Conservation (phyloP, 441 rosid species). For the Euphorbia corollata region DNA sequence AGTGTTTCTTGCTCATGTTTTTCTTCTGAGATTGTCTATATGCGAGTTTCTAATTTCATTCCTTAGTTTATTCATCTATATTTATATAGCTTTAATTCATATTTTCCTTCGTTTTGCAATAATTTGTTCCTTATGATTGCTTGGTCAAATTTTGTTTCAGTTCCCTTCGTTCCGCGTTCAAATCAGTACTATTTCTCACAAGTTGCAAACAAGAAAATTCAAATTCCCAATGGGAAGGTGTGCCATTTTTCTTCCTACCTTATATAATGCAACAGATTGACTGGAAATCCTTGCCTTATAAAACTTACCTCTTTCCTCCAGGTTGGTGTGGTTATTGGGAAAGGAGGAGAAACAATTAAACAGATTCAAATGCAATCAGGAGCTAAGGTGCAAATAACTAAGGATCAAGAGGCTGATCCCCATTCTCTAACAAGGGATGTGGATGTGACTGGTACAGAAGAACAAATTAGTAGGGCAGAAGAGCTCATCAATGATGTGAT, state of each 20-base stretch:
- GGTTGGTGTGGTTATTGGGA: slow-evolving; percentile 30
- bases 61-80: background rate
- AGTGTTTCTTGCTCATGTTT: background rate
- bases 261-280: background rate
- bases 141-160: slow-evolving; percentile 4
- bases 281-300: background rate
- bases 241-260: background rate
- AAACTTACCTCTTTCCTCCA: background rate
- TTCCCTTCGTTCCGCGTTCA: slow-evolving; percentile 11
- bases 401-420: slow-evolving; percentile 29
- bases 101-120: background rate
- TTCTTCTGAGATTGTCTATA: background rate
- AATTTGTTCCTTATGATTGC: background rate
- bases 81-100: no score
- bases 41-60: background rate
- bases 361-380: slow-evolving; percentile 25
- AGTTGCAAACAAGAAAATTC: slow-evolving; percentile 19
- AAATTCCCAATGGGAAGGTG: slow-evolving; percentile 30
- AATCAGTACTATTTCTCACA: slow-evolving; percentile 14
- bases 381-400: slow-evolving; percentile 25
- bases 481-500: slow-evolving; percentile 25
- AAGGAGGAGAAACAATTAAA: slow-evolving; percentile 27
- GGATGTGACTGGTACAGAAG: slow-evolving; percentile 25
- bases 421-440: slow-evolving; percentile 28
- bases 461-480: slow-evolving; percentile 27